Percentiles rank a stretch among this genome's conserved stretches.
phyloP scores from a whole-genome alignment of 1,284 basidiomycete genomes.

The Heterobasidion parviporum region DNA sequence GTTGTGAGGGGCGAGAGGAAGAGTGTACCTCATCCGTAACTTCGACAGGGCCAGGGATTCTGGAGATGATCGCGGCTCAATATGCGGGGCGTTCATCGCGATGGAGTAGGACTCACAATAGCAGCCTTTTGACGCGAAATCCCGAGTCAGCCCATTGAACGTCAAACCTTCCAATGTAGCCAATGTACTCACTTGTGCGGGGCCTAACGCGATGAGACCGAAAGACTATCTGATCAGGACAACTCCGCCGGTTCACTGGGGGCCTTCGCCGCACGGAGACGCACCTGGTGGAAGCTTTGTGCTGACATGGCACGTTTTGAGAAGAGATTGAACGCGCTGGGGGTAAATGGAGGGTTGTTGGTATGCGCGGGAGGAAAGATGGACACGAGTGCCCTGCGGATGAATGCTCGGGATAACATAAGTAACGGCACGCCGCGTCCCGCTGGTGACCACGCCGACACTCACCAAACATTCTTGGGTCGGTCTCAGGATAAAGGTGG shows the following conservation, averaged over 20 bases:
- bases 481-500: no score
- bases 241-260: background rate
- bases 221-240: background rate
- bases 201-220: slow-evolving; percentile 26
- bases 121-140: slow-evolving; percentile 33
- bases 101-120: slow-evolving; percentile 41
- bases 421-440: slow-evolving; percentile 6
- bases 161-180: background rate
- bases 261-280: background rate
- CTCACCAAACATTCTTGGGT: background rate
- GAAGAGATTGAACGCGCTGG: background rate
- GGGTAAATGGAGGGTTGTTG: background rate
- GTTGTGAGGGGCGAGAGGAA: background rate
- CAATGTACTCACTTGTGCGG: slow-evolving; percentile 53
- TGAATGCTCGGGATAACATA: slow-evolving; percentile 8
- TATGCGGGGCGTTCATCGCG: background rate
- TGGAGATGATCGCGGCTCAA: slow-evolving; percentile 16
- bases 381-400: background rate
- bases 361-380: background rate
- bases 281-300: slow-evolving; percentile 25
- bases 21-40: slow-evolving; percentile 63
- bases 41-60: slow-evolving; percentile 81
- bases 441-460: background rate
- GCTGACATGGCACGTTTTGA: slow-evolving; percentile 6
- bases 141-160: background rate